Base-by-base conservation (phyloP, 2,329 filamentous ascomycete species). In the Dactylellina drechsleri region DNA sequence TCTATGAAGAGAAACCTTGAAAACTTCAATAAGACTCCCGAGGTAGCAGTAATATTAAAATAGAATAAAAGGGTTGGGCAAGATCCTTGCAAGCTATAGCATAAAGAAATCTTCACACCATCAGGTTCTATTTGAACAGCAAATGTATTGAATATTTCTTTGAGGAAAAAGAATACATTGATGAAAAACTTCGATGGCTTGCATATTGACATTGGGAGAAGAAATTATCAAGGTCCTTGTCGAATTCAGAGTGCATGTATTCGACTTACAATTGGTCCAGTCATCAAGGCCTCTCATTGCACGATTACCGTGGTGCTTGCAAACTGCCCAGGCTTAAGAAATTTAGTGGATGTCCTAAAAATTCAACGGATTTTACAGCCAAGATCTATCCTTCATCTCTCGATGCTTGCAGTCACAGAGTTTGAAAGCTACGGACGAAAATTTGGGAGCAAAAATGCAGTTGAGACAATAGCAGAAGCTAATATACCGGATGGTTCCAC, bases 361-460 rank as follows among this genome's bases (percentile, higher is more conserved):
- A 61, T 61, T 66, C 68, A 66, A 66, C 54, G 61, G 18, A 54
- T 56, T 15, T 36, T 23, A 23, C 23, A 54, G 26, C 68, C 47
- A 73, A 60, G 56, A 73, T 73, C 49, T 45, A 61, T 66, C 53
- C 54, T 73, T 53, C 18, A n/a, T 65, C 31, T 53, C 43, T 28
- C 13, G 53, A 61, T 66, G 61, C 47, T 61, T 66, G 60, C 67
- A 65, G 36, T 49, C 31, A 16, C 20, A 43, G 40, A 40, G 16
- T 8, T 47, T n/a, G 16, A n/a, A n/a, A 18, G 43, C 13, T 47
- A 47, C 12, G 43, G 43, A 47, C 13, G 40, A 61, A 62, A 66
- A 72, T 59, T 72, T 72, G 67, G 61, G 68, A 73, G 56, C 56
- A 66, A 73, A 65, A 58, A 66, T 65, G 31, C 10, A 28, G 49